Evolutionary conservation across 140 eudicot species (phyloP).

Genomic region (Bidens hawaiensis): DNA sequence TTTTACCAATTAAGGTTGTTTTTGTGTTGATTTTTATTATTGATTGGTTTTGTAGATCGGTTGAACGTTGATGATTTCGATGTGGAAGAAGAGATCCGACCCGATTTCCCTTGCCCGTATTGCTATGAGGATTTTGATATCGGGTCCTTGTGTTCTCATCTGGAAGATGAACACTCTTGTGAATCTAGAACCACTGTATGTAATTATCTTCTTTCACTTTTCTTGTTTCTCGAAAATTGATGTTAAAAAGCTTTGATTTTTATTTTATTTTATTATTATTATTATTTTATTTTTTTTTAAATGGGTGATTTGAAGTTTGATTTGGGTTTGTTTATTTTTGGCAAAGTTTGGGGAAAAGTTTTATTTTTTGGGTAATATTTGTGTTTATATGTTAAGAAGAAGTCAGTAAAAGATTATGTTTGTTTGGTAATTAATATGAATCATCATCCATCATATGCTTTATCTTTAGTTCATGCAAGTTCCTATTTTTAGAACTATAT

Average conservation of each 20-base stretch:
- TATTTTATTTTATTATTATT: too few species aligned
- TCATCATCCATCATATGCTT: background rate
- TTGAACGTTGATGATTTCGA: conserved; percentile 64
- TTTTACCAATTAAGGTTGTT: background rate
- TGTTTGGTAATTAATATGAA: background rate
- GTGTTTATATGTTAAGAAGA: background rate
- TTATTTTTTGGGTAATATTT: conserved; percentile 23
- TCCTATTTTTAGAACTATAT: background rate
- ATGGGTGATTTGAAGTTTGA: conserved; percentile 7
- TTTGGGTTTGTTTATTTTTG: conserved; percentile 18
- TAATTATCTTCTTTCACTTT: conserved; percentile 18
- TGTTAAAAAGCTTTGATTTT: conserved; percentile 24
- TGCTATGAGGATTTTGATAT: conserved; percentile 74
- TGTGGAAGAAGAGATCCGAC: conserved; percentile 74
- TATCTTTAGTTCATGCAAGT: background rate
- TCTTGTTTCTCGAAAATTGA: conserved; percentile 1
- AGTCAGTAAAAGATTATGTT: background rate
- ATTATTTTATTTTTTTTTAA: background rate
- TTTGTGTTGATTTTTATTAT: background rate
- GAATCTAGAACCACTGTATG: conserved; percentile 64
- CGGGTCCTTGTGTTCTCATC: conserved; percentile 63
- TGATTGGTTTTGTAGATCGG: conserved; percentile 49
- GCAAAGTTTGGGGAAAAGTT: conserved; percentile 5
- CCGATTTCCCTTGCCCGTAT: conserved; percentile 82
- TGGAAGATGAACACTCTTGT: conserved; percentile 66